Percentiles rank a stretch among this genome's conserved stretches.
Evolutionary conservation across 2,329 filamentous ascomycete genomes (phyloP).

Genomic region (Alternaria gansuensis): DNA sequence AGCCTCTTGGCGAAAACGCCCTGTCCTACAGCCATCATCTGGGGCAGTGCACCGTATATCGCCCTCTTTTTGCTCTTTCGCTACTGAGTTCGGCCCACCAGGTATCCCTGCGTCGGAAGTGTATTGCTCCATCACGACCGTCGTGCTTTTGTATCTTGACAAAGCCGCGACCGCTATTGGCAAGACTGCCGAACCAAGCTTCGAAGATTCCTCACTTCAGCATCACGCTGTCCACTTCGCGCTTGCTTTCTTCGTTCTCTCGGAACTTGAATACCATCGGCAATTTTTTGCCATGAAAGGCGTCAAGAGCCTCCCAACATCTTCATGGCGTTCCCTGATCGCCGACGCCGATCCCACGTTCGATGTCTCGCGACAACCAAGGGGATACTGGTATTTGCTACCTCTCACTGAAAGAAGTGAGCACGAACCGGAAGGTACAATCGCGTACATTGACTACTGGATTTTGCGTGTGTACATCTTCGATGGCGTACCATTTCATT

Average conservation of each 20-base stretch:
- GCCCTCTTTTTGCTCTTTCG: not conserved
- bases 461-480: not conserved
- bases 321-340: not conserved
- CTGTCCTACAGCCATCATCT: not conserved
- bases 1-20: not conserved
- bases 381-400: not conserved
- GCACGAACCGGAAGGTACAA: not conserved
- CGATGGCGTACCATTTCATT: not conserved
- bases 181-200: constrained; percentile 1
- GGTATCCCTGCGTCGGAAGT: not conserved
- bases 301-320: not conserved
- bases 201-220: not conserved
- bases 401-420: not conserved
- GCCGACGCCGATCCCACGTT: not conserved
- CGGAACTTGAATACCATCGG: not conserved
- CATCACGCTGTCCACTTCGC: constrained; percentile 1
- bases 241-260: constrained; percentile 7
- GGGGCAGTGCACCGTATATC: not conserved
- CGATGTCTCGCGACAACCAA: not conserved
- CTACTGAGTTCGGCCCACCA: not conserved
- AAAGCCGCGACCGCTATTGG: not conserved
- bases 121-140: not conserved
- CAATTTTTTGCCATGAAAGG: not conserved
- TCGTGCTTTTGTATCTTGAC: not conserved
- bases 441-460: not conserved